Percentiles rank a stretch among this genome's conserved stretches.
Evolutionary conservation across 352 stramenopile genomes (phyloP).

Genomic region (Pythium volutum): DNA sequence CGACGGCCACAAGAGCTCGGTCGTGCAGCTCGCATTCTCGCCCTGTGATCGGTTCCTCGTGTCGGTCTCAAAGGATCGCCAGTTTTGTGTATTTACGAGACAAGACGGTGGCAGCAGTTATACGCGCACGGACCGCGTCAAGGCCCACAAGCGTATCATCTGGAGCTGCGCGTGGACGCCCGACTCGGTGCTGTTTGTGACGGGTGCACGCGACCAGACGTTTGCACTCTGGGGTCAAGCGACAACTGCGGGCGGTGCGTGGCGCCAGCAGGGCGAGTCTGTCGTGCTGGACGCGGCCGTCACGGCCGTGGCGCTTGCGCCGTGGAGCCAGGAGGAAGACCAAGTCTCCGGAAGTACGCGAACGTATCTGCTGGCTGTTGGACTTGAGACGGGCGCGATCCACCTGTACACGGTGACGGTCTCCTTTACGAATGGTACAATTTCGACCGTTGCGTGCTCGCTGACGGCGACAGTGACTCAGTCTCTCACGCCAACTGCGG

Average conservation of each 20-base stretch:
- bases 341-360: background rate
- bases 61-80: constrained; percentile 71
- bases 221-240: constrained; percentile 47
- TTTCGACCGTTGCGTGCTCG: constrained; percentile 7
- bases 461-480: constrained; percentile 24
- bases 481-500: constrained; percentile 30
- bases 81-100: constrained; percentile 64
- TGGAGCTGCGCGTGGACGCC: constrained; percentile 76
- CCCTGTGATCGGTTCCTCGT: constrained; percentile 54
- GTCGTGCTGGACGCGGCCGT: constrained; percentile 41
- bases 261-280: constrained; percentile 20
- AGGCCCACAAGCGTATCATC: constrained; percentile 77
- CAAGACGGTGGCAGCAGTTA: constrained; percentile 31
- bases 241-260: constrained; percentile 10
- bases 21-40: constrained; percentile 75
- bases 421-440: background rate
- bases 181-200: constrained; percentile 51
- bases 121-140: constrained; percentile 40
- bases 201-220: constrained; percentile 65
- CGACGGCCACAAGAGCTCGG: constrained; percentile 71
- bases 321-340: constrained; percentile 8
- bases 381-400: constrained; percentile 56
- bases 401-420: constrained; percentile 29
- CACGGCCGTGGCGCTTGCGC: constrained; percentile 61
- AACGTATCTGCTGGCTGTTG: constrained; percentile 47